Evolutionary conservation across 768 basidiomycete genomes (phyloP), one percentile per base, ranked within the genome.

Genomic region (Phanerochaete sordida): DNA sequence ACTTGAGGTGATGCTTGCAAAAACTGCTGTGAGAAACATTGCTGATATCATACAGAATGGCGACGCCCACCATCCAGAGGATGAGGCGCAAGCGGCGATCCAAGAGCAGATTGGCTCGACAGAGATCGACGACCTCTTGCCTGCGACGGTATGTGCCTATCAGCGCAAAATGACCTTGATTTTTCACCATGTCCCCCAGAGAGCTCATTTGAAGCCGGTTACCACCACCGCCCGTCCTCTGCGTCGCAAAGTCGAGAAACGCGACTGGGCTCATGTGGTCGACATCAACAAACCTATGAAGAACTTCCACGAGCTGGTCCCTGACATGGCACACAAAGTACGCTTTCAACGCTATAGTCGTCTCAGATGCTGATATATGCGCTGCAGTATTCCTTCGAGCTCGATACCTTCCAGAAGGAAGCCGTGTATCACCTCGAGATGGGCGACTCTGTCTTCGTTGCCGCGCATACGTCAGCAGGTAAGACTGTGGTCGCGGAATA

Each of bases 401-500:
- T 99, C 30, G 97, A 99, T 73, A 95, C 89, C 0, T 99, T 98
- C 77, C 97, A 99, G 73, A 98, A 98, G 72, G 94, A 98, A 71
- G 97, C 97, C 1, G 93, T 98, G 7, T 97, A 97, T 73, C 95
- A 97, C 73, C 81, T 99, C 19, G 97, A 99, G 73, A 86, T 91
- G 79, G 97, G 95, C 9, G 93, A 99, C 65, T 96, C 94, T 13
- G 96, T 99, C 19, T 99, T 99, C 71, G 95, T 99, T n/a, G 97
- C 97, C 15, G 97, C 97, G 5, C 97, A 99, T 75, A 99, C 97
- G 3, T 95, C 93, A n/a, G 97, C 97, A 16, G 97, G 97, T 33
- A 99, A 99, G 75, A 99, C 97, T 1, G 97, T 98, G 19, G 97
- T 99, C 8, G 97, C 97, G 0, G 97, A 99, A 70, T 99, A 98